phyloP scores from a whole-genome alignment of 352 stramenopile species.

The Phytophthora ramorum region DNA sequence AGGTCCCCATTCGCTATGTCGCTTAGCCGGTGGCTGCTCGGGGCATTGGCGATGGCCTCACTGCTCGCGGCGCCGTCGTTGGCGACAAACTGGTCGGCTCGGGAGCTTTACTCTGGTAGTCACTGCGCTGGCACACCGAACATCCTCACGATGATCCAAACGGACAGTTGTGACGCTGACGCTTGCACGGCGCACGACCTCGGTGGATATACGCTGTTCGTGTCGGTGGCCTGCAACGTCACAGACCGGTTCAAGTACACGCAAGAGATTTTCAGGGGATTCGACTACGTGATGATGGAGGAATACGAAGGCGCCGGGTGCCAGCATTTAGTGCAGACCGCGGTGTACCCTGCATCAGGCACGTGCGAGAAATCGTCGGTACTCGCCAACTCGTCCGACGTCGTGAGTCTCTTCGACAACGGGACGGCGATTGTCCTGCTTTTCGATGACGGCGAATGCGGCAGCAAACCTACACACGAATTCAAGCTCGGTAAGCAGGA shows the following conservation, averaged over 20 bases:
- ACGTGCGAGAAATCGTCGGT: constrained; percentile 39
- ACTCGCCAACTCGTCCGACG: constrained; percentile 26
- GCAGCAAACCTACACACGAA: constrained; percentile 11
- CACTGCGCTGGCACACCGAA: constrained; percentile 42
- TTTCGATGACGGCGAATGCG: constrained; percentile 32
- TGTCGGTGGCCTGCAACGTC: constrained; percentile 30
- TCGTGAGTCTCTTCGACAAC: constrained; percentile 38
- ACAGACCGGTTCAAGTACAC: constrained; percentile 39
- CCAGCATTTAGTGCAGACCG: constrained; percentile 30
- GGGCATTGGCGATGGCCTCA: constrained; percentile 9
- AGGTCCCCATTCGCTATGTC: constrained; percentile 15
- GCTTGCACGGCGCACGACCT: constrained; percentile 29
- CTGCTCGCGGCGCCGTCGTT: constrained; percentile 16
- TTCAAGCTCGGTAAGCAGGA: constrained; percentile 20
- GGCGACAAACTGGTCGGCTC: constrained; percentile 26
- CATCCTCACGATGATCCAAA: constrained; percentile 29
- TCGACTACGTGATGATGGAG: constrained; percentile 46
- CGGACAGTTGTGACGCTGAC: constrained; percentile 18
- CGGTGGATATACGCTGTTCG: constrained; percentile 35
- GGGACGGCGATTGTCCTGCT: constrained; percentile 21
- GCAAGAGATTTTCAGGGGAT: constrained; percentile 22
- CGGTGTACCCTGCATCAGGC: constrained; percentile 34
- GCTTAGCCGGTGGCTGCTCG: constrained; percentile 21
- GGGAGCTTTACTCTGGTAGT: constrained; percentile 39
- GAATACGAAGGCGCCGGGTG: constrained; percentile 29